Evolutionary conservation across 1,139 yeast species (phyloP), one percentile per base, ranked within the genome.

Genomic region (Saccharomyces hybrid): DNA sequence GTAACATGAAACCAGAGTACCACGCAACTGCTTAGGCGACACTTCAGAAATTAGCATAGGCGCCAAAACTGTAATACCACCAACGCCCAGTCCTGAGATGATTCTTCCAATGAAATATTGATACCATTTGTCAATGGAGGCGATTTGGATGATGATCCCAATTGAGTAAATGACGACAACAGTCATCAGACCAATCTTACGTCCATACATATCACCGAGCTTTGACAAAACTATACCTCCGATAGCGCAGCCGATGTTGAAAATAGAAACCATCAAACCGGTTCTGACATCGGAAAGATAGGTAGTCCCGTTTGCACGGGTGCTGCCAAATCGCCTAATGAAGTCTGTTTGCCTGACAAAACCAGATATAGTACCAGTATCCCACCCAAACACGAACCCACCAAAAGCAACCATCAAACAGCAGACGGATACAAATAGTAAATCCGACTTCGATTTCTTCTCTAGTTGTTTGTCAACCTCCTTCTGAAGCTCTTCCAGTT

Each of bases 321-420:
- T 51, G 16, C 56, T 54, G 58, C 83, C 83, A 61, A 84, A 86
- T 60, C 80, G 74, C 44, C 69, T 64, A 53, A 71, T 73, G 67
- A 84, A 89, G 62, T 82, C 83, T 4, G 79, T 72, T 88, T 85
- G 84, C 64, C 83, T 83, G 66, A 85, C 78, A 63, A 86, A 83
- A 64, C 95, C 95, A 42, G 86, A 80, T 65, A 85, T 84, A 61
- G 89, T 83, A 73, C 91, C 90, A 31, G 90, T 84, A 73, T 84
- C 90, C 79, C 84, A 84, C 60, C 90, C 90, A 67, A 78, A 85
- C 58, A 84, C 81, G 64, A 82, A 76, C 65, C 88, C 88, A 72
- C 86, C 88, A 61, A 83, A 81, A 57, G 88, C 85, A 55, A 76
- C 82, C 76, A 68, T 74, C 68, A 64, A 70, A 72, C 79, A 75